Percentiles rank a stretch among this genome's conserved stretches.
These are phyloP conservation scores for Cylindrotheca fusiformis DNA, from an alignment of 108 stramenopile genomes.

Conservation along the genomic window DNA sequence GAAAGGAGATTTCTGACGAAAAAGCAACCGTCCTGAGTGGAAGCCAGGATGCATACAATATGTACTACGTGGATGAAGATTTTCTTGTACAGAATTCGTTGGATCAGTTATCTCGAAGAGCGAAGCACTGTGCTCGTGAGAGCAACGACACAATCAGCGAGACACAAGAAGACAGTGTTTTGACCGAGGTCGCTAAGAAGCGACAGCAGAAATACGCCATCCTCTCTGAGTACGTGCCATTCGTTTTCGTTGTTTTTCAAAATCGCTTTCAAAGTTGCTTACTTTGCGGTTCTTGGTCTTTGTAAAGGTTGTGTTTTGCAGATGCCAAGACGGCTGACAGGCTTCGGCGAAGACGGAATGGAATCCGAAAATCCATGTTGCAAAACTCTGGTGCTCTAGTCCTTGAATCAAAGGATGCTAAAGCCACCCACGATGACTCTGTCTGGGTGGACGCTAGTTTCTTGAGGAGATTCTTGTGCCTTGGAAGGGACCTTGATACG, in stretches of 20 bases:
- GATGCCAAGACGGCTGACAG: slow-evolving; percentile 22
- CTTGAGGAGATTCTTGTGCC: slow-evolving; percentile 54
- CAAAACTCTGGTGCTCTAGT: slow-evolving; percentile 12
- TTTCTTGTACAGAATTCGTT: slow-evolving; percentile 46
- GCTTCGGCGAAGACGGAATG: slow-evolving; percentile 29
- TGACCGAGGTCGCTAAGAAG: slow-evolving; percentile 24
- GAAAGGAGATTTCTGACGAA: background rate
- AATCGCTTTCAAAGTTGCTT: too few species aligned
- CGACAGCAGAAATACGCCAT: slow-evolving; percentile 12
- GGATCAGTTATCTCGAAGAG: slow-evolving; percentile 17
- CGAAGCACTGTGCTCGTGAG: slow-evolving; percentile 1
- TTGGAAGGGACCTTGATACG: slow-evolving; percentile 45
- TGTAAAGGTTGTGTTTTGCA: slow-evolving; percentile 32
- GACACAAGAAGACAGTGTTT: slow-evolving; percentile 10
- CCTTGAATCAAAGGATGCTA: slow-evolving; percentile 1
- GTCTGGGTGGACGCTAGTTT: slow-evolving; percentile 58
- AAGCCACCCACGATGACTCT: background rate
- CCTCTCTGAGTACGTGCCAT: slow-evolving; percentile 26
- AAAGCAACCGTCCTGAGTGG: background rate
- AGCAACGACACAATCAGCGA: background rate
- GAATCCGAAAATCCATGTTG: slow-evolving; percentile 36
- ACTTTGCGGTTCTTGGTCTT: too few species aligned
- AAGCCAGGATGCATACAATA: slow-evolving; percentile 82
- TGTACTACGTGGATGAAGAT: slow-evolving; percentile 76
- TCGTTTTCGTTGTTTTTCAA: background rate